A percentile compares a stretch with the other conserved stretches of the same genome.
These are phyloP conservation scores for Fremontodendron californicum DNA, from an alignment of 345 rosid species.

Conservation along the genomic window DNA sequence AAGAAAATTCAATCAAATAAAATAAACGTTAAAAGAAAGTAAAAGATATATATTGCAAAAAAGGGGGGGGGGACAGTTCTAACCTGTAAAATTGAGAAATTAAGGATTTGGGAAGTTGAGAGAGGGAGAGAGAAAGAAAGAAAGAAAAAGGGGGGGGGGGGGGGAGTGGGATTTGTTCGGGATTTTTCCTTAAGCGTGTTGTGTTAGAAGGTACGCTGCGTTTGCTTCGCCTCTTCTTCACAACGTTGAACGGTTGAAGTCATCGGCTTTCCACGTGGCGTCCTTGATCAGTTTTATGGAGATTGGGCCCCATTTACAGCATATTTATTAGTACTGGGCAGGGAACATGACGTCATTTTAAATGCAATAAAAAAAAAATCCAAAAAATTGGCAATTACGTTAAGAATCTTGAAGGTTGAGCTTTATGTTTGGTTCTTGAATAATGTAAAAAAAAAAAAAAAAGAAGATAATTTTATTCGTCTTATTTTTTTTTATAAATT, in stretches of 20 bases:
- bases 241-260: not conserved
- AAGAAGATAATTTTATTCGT: too few species aligned
- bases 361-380: too few species aligned
- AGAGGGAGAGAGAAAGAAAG: not conserved
- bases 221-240: not conserved
- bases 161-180: not conserved
- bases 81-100: slow-evolving; percentile 12
- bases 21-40: not conserved
- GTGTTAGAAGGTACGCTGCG: not conserved
- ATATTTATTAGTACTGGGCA: not conserved
- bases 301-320: not conserved
- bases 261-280: not conserved
- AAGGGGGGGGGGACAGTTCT: too few species aligned
- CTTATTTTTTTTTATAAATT: too few species aligned
- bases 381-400: too few species aligned
- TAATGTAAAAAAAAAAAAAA: too few species aligned
- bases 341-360: not conserved
- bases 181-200: slow-evolving; percentile 14
- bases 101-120: not conserved
- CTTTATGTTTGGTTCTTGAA: too few species aligned
- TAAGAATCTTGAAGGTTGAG: too few species aligned
- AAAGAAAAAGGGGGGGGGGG: too few species aligned
- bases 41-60: not conserved
- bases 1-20: not conserved
- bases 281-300: not conserved